Percentiles rank a stretch among this genome's conserved stretches.
phyloP scores from a whole-genome alignment of 495 filamentous ascomycete species.

The Achaetomiella virescens region DNA sequence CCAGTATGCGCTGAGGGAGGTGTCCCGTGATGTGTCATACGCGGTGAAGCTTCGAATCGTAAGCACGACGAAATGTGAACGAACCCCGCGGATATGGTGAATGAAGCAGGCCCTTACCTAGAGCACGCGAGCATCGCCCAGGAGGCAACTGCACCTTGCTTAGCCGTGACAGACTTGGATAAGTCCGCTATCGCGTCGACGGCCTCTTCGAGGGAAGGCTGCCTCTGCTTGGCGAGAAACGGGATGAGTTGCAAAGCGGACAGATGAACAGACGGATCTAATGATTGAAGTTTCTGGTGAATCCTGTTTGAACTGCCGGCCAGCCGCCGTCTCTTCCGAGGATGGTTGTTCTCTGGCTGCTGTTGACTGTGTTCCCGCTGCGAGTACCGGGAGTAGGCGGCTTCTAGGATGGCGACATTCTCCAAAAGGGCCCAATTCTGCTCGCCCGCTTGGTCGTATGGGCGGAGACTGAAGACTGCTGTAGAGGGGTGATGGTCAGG shows the following conservation, averaged over 20 bases:
- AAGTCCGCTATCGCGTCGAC: conserved; percentile 32
- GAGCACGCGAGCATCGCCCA: conserved; percentile 57
- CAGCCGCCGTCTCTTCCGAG: conserved; percentile 59
- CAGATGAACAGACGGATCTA: conserved; percentile 49
- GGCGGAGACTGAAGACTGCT: conserved; percentile 43
- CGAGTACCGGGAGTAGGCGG: conserved; percentile 33
- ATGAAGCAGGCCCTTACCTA: conserved; percentile 48
- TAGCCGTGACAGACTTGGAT: conserved; percentile 29
- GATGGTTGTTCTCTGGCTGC: conserved; percentile 34
- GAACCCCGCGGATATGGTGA: too few species aligned
- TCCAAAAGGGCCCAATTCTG: conserved; percentile 50
- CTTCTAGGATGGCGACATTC: conserved; percentile 44
- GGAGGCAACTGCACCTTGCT: conserved; percentile 34
- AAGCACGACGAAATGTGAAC: conserved; percentile 1
- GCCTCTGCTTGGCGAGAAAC: conserved; percentile 52
- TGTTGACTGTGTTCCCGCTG: conserved; percentile 19
- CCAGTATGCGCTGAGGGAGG: conserved; percentile 46
- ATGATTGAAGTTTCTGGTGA: conserved; percentile 52
- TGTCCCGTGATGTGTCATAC: conserved; percentile 16
- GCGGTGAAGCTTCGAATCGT: conserved; percentile 16
- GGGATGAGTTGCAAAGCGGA: conserved; percentile 74
- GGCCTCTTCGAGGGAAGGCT: conserved; percentile 36
- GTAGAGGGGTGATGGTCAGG: conserved; percentile 29
- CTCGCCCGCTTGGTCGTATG: conserved; percentile 42
- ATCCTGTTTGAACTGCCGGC: conserved; percentile 54